A percentile compares a stretch with the other conserved stretches of the same genome.
Evolutionary conservation across 495 filamentous ascomycete genomes (phyloP).

Genomic region (Penicillium roqueforti): DNA sequence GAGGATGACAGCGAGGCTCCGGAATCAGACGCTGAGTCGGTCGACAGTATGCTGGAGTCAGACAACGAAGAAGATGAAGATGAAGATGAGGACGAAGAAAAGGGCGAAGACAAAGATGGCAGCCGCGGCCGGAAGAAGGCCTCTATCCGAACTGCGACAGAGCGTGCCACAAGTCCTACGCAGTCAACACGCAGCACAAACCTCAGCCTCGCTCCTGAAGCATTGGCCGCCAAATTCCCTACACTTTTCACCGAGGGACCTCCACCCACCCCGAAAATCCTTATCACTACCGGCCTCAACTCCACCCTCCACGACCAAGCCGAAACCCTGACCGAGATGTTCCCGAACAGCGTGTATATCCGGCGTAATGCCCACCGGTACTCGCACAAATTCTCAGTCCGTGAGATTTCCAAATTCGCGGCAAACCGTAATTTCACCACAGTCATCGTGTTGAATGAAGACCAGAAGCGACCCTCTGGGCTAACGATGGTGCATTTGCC

Average conservation of each 20-base stretch:
- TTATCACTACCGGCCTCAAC: slow-evolving; percentile 84
- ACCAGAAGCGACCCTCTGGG: slow-evolving; percentile 71
- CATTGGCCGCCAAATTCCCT: slow-evolving; percentile 70
- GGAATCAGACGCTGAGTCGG: slow-evolving; percentile 55
- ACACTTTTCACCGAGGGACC: slow-evolving; percentile 68
- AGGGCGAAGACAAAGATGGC: slow-evolving; percentile 40
- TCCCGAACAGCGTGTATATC: slow-evolving; percentile 87
- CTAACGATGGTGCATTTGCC: slow-evolving; percentile 81
- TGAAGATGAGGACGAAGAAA: slow-evolving; percentile 33
- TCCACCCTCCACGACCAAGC: slow-evolving; percentile 81
- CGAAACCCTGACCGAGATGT: slow-evolving; percentile 67
- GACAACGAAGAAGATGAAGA: slow-evolving; percentile 48
- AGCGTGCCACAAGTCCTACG: slow-evolving; percentile 52
- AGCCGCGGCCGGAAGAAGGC: slow-evolving; percentile 34
- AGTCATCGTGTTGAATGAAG: slow-evolving; percentile 77
- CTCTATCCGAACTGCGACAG: slow-evolving; percentile 45
- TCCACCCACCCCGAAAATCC: slow-evolving; percentile 63
- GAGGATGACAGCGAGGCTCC: slow-evolving; percentile 41
- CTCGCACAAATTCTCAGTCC: slow-evolving; percentile 79
- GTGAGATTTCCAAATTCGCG: slow-evolving; percentile 86
- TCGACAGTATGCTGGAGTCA: slow-evolving; percentile 65
- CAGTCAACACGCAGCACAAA: slow-evolving; percentile 67
- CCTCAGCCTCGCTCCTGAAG: slow-evolving; percentile 65
- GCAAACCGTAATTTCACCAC: slow-evolving; percentile 73
- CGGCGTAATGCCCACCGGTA: slow-evolving; percentile 74